Evolutionary conservation across 495 filamentous ascomycete genomes (phyloP), one percentile per base, ranked within the genome.

Genomic region (Pyrenopolyporus hunteri): DNA sequence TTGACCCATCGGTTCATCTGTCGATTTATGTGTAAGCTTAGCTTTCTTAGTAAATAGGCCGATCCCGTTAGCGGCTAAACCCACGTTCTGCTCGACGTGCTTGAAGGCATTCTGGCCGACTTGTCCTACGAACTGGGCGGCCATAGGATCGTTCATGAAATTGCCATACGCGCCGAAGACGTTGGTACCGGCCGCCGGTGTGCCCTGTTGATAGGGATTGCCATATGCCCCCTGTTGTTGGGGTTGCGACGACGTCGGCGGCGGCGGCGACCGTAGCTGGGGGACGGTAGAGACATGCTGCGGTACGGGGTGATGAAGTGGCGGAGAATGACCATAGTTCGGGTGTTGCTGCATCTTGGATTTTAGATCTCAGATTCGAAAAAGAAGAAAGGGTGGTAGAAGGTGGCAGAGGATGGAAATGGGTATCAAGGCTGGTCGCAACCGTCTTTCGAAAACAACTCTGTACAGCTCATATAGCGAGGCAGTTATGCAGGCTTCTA

Each of bases 281-380:
- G 94, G 94, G 43, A 99, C 95, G 44, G 93, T 96, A 64, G 95
- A 97, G 52, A 98, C 93, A 83, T 98, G 95, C 70, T 98, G 95
- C 39, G 95, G 95, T 39, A 98, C 93, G 22, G 94, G 94, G 74
- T 99, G 94, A 77, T 99, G 94, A 59, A 99, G 88, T 35, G 94
- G 95, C 69, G 94, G 94, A 62, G 94, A 97, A 66, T 91, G 89
- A 53, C 90, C 88, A 35, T 85, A 87, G 77, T 92, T 96, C 42
- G 83, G 81, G 60, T 83, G 78, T 71, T 92, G 88, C 75, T 98
- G 93, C 92, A 97, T 97, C 33, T 71, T 79, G 57, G 32, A 97
- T 97, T 31, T 71, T 79, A 55, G 32, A 23, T 42, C 17, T 42
- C 8, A 11, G 9, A 11, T 20, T 22, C 16, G 19, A 22, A n/a